Percentiles rank a stretch among this genome's conserved stretches.
phyloP scores from a whole-genome alignment of 2,329 filamentous ascomycete genomes.

The Neofusicoccum parvum region DNA sequence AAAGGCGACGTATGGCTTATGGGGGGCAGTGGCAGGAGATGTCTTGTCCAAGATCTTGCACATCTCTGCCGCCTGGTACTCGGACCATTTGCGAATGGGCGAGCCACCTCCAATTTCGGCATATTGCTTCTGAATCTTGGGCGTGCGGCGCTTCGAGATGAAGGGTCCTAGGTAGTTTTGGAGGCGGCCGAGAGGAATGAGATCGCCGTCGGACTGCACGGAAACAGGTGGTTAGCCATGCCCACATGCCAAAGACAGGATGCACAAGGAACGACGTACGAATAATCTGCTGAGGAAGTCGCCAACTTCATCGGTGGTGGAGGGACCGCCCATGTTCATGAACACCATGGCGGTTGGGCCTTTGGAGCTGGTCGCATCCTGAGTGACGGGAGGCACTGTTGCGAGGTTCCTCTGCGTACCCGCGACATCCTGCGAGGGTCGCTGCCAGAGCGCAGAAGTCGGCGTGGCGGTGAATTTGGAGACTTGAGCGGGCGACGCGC shows the following conservation, averaged over 20 bases:
- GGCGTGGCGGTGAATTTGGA: conserved; percentile 33
- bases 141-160: conserved; percentile 82
- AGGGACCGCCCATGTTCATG: conserved; percentile 97
- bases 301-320: conserved; percentile 83
- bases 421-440: neutral
- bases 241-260: neutral
- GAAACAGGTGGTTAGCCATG: neutral
- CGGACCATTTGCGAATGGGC: conserved; percentile 96
- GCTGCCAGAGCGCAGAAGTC: conserved; percentile 38
- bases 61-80: conserved; percentile 92
- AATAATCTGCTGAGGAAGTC: conserved; percentile 90
- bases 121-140: conserved; percentile 97
- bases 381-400: conserved; percentile 72
- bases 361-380: conserved; percentile 68
- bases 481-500: conserved; percentile 32
- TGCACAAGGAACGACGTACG: conserved; percentile 57
- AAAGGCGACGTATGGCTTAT: conserved; percentile 97
- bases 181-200: conserved; percentile 91
- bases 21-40: conserved; percentile 89
- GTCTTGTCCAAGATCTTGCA: conserved; percentile 93
- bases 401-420: conserved; percentile 5
- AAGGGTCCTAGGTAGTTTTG: conserved; percentile 89
- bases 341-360: conserved; percentile 98
- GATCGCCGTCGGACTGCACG: conserved; percentile 78
- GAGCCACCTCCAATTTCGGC: conserved; percentile 95